A percentile compares a stretch with the other conserved stretches of the same genome.
phyloP scores from a whole-genome alignment of 1,284 basidiomycete species.

The Melampsora occidentalis region DNA sequence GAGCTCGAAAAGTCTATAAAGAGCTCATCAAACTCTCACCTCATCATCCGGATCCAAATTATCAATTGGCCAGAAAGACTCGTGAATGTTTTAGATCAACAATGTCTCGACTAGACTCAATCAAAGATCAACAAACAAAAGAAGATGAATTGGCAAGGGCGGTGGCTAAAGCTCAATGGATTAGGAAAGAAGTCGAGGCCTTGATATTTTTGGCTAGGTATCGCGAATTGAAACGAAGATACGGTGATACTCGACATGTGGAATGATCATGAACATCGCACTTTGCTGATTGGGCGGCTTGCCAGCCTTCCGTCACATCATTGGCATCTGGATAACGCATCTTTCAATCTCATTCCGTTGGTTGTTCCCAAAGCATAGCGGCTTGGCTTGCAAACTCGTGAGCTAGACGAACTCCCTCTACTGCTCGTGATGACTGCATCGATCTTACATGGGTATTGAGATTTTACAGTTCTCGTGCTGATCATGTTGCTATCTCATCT shows the following conservation, averaged over 20 bases:
- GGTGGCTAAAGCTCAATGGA: conserved; percentile 34
- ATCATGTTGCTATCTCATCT: too few relatives aligned
- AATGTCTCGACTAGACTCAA: not conserved
- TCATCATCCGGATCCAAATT: conserved; percentile 32
- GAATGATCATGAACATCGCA: not conserved
- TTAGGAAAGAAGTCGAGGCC: conserved; percentile 40
- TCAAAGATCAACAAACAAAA: not conserved
- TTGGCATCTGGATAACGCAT: too few relatives aligned
- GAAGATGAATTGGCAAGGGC: conserved; percentile 40
- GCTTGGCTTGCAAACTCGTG: too few relatives aligned
- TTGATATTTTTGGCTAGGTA: conserved; percentile 38
- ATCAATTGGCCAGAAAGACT: conserved; percentile 18
- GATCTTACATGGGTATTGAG: too few relatives aligned
- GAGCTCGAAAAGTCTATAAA: conserved; percentile 37
- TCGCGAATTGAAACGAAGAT: conserved; percentile 39
- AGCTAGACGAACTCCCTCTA: too few relatives aligned
- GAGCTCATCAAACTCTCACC: conserved; percentile 23
- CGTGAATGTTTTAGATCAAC: conserved; percentile 37
- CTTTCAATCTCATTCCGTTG: too few relatives aligned
- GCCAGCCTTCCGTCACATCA: too few relatives aligned
- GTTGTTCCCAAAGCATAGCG: too few relatives aligned
- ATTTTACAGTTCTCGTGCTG: too few relatives aligned
- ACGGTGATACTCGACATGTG: conserved; percentile 36
- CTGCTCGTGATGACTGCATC: too few relatives aligned
- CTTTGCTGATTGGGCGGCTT: too few relatives aligned